Base-by-base conservation (phyloP, 805 yeast genomes). In the Hanseniaspora singularis region DNA sequence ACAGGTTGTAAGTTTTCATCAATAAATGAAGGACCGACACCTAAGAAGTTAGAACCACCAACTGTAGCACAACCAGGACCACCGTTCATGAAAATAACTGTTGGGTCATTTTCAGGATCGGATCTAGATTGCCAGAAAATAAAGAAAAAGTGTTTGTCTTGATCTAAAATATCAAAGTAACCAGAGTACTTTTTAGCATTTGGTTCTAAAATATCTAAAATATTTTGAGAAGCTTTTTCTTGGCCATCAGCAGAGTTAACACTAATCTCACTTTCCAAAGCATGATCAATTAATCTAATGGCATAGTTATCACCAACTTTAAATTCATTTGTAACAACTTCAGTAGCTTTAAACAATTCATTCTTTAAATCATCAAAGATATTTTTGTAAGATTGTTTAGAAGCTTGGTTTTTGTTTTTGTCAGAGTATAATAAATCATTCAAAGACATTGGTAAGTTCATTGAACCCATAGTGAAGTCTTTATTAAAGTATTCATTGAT, bases 1-100 rank as follows among this genome's bases (percentile, higher is more conserved):
- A 72, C 69, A 19, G 88, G 88, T 56, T 73, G 72, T 50, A 78
- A 60, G 23, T 80, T 74, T 34, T 73, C 62, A 50, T 69, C 73
- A 51, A 85, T 77, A 19, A 78, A 69, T 2, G 94, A 71, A 14
- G 95, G 89, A 24, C 95, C 95, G 55, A 85, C 71, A 61, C 86
- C 95, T 60, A 84, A 83, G 60, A 85, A 81, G 54, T 83, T 71
- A 20, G 48, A 44, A 0, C 95, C 95, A 12, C 94, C 83, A 65
- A 84, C 65, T 10, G 94, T 83, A 14, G 94, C 82, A 65, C 95
- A 86, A 3, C 96, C 96, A 37, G 96, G 95, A 15, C 96, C 96
- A 55, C 96, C 96, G 60, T 86, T 86, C 59, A 86, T 71, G 95
- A 96, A 87, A 54, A 89, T 69, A 42, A 87, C 73, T 33, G 85